Evolutionary conservation across 2,329 filamentous ascomycete genomes (phyloP).

Genomic region (Colletotrichum endophyticum): DNA sequence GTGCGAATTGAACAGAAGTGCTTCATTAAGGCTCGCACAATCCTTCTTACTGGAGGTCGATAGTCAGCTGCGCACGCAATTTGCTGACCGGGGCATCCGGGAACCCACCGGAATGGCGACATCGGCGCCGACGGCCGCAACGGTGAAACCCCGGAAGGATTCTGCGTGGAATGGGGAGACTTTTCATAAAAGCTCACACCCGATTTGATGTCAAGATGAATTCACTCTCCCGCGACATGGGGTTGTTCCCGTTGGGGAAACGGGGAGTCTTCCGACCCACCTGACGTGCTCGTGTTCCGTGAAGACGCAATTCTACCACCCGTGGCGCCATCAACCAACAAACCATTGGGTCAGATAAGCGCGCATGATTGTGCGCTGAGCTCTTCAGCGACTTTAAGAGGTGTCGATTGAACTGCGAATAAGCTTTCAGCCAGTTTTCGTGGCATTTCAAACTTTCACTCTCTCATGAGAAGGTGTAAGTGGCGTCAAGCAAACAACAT

Average conservation of each 20-base stretch:
- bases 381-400: not conserved
- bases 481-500: not conserved
- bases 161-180: not conserved
- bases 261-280: not conserved
- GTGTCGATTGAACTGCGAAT: accelerated
- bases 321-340: not conserved
- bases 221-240: not conserved
- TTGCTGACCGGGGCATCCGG: not conserved
- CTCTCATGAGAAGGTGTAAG: accelerated
- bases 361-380: not conserved
- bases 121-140: not conserved
- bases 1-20: too few relatives aligned
- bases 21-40: not conserved
- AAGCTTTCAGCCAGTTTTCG: accelerated
- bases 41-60: not conserved
- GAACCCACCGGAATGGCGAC: not conserved
- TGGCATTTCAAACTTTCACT: accelerated
- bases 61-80: not conserved
- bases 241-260: not conserved
- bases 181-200: not conserved
- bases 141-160: not conserved
- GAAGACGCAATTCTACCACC: slow-evolving; percentile 9
- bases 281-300: slow-evolving; percentile 10
- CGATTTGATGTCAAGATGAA: not conserved
- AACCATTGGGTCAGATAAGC: not conserved